Evolutionary conservation across 1,139 yeast species (phyloP).

Genomic region (Arxiozyma bovina): DNA sequence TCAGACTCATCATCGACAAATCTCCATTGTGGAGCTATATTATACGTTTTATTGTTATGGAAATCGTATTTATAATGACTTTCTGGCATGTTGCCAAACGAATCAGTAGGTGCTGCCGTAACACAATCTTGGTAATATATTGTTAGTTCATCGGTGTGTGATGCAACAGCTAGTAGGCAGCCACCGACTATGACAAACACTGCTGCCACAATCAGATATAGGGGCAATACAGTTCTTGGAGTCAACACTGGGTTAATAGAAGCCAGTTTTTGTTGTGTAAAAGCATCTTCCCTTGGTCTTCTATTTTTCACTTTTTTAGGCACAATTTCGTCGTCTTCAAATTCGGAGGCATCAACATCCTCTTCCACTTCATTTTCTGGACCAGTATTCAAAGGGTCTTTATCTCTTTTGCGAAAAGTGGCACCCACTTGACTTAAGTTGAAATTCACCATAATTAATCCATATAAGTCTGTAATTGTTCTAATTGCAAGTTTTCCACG

Average conservation of each 20-base stretch:
- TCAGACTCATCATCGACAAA: constrained; percentile 38
- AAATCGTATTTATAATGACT: constrained; percentile 49
- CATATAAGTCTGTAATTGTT: neutral
- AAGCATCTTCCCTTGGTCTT: constrained; percentile 59
- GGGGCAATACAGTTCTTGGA: constrained; percentile 79
- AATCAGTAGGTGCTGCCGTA: constrained; percentile 42
- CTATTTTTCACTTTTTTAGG: constrained; percentile 37
- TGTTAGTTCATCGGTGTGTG: constrained; percentile 63
- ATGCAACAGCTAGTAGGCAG: constrained; percentile 76
- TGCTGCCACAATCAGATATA: constrained; percentile 66
- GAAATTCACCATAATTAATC: constrained; percentile 12
- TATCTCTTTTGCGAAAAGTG: constrained; percentile 24
- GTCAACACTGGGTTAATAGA: constrained; percentile 76
- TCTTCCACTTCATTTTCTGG: constrained; percentile 21
- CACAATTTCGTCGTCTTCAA: constrained; percentile 28
- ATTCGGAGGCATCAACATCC: constrained; percentile 30
- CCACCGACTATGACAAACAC: constrained; percentile 89
- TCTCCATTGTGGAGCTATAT: constrained; percentile 56
- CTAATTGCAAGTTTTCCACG: neutral
- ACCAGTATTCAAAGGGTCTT: constrained; percentile 10
- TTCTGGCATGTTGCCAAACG: constrained; percentile 54
- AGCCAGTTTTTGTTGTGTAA: constrained; percentile 54
- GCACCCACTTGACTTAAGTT: constrained; percentile 19
- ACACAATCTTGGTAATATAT: constrained; percentile 79
- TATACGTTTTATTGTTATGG: constrained; percentile 34